Percentiles rank a stretch among this genome's conserved stretches.
Evolutionary conservation across 495 filamentous ascomycete species (phyloP).

Genomic region (Paragyromitra xinjiangensis): DNA sequence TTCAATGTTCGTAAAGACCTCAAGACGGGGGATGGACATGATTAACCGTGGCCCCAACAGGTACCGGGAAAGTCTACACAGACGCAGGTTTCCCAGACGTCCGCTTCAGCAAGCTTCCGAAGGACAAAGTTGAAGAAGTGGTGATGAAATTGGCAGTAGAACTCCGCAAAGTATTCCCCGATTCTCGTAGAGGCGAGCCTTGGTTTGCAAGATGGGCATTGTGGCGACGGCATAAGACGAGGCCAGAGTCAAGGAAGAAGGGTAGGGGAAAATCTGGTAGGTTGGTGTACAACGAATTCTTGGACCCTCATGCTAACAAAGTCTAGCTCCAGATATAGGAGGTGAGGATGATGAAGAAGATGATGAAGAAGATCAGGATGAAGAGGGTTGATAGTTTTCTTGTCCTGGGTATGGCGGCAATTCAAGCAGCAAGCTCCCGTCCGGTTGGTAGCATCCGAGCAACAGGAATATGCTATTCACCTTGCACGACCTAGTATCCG

Average conservation of each 20-base stretch:
- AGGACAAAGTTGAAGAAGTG: not conserved
- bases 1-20: not conserved
- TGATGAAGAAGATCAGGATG: not conserved
- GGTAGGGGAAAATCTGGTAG: not conserved
- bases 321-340: not conserved
- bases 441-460: no score
- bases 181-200: not conserved
- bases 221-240: constrained; percentile 7
- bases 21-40: not conserved
- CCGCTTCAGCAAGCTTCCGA: constrained; percentile 1
- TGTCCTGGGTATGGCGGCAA: not conserved
- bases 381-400: not conserved
- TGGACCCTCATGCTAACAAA: not conserved
- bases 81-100: not conserved
- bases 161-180: not conserved
- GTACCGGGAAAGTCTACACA: constrained; percentile 4
- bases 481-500: no score
- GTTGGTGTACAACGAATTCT: not conserved
- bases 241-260: not conserved
- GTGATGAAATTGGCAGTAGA: not conserved
- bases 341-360: not conserved
- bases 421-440: no score
- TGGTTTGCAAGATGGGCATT: constrained; percentile 5
- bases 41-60: not conserved
- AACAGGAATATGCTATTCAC: no score